Evolutionary conservation across 352 stramenopile genomes (phyloP), one percentile per base, ranked within the genome.

Genomic region (Phytophthora palmivora): DNA sequence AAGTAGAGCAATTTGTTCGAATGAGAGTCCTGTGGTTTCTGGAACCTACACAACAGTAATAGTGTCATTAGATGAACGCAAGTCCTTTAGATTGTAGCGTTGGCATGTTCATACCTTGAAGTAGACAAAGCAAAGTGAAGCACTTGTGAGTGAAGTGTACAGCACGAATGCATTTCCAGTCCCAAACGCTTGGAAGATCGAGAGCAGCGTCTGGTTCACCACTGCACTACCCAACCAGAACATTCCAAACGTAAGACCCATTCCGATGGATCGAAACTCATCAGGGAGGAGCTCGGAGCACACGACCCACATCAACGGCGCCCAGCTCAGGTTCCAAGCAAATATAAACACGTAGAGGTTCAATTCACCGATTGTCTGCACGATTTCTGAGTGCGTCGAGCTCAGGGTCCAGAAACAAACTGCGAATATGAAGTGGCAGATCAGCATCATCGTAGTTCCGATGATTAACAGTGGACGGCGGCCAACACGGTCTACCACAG

Each of bases 311-410:
- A 92, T 92, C 45, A 90, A 62, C 32, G 82, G 82, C 4, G 82
- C 79, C 82, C 80, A 91, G 57, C 82, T 91, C 21, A 89, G 50
- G 52, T 91, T 91, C 80, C 82, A 89, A 19, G 80, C 79, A 43
- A 78, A 91, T 53, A 91, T 91, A 28, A 89, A 89, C 7, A 76
- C 32, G 53, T 89, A 91, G 6, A 89, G 70, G n/a, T 77, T 87
- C 74, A 69, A 84, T 52, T 85, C 71, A 2, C 80, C 79, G 11
- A 89, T 55, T 2, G 42, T 78, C 51, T 83, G 66, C 22, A 79
- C 57, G 10, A 30, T 37, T 15, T 52, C 48, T 6, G 53, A 71
- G 11, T 57, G 43, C 4, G 65, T 67, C 10, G 43, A 45, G 14
- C 70, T 57, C 15, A 86, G 50, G 0, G 28, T 42, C 79, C 73